phyloP scores from a whole-genome alignment of 306 rosid species.

The Sicyos edulis region DNA sequence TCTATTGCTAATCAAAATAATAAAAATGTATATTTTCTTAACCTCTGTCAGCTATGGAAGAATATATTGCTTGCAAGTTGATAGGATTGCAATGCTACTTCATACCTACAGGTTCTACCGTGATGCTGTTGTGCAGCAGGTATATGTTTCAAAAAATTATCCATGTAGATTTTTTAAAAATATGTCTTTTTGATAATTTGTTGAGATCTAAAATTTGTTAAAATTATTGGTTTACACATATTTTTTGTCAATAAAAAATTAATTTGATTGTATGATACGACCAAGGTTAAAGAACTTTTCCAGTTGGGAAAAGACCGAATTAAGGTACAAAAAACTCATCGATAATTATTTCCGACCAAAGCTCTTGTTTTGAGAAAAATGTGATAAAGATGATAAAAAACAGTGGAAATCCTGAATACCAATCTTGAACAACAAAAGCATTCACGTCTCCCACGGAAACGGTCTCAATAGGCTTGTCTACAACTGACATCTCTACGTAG shows the following conservation, averaged over 20 bases:
- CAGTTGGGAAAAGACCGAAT: not conserved
- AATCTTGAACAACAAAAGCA: not conserved
- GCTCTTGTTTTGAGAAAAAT: not conserved
- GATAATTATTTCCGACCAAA: not conserved
- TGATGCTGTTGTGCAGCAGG: constrained; percentile 98
- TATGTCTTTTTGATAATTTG: too few species aligned
- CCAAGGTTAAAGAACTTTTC: not conserved
- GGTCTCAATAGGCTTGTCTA: not conserved
- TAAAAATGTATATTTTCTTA: constrained; percentile 13
- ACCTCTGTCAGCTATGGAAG: constrained; percentile 75
- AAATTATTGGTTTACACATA: not conserved
- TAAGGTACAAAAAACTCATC: not conserved
- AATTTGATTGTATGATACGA: not conserved
- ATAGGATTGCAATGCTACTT: constrained; percentile 92
- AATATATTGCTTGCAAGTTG: constrained; percentile 95
- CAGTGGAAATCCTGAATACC: not conserved
- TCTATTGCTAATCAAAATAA: constrained; percentile 19
- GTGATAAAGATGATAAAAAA: not conserved
- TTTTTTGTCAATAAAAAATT: not conserved
- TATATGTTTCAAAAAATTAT: constrained; percentile 29
- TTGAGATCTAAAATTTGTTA: not conserved
- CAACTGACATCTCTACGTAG: not conserved
- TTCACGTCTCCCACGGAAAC: not conserved
- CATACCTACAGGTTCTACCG: constrained; percentile 87
- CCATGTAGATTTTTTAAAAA: too few species aligned